Evolutionary conservation across 2,329 filamentous ascomycete species (phyloP).

Genomic region (Westerdykella sp.): DNA sequence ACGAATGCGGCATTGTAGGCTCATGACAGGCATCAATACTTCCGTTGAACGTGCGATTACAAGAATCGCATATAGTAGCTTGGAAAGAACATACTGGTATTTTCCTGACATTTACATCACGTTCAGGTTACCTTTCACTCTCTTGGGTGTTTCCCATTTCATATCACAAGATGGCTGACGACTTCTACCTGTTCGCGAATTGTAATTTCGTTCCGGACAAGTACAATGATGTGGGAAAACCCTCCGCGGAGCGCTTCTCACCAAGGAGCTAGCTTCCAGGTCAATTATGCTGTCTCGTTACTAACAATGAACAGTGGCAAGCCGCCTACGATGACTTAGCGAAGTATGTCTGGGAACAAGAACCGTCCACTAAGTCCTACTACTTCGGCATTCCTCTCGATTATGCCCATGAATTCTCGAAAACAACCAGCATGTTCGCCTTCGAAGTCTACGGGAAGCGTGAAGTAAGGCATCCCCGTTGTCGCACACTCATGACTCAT

Average conservation of each 20-base stretch:
- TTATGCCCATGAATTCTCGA: constrained; percentile 25
- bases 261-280: too few relatives aligned
- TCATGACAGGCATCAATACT: too few relatives aligned
- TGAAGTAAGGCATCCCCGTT: constrained; percentile 6
- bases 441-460: constrained; percentile 32
- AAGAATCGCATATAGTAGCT: too few relatives aligned
- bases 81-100: too few relatives aligned
- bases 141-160: too few relatives aligned
- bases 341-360: constrained; percentile 29
- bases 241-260: neutral
- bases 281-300: neutral
- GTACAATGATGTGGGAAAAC: constrained; percentile 26
- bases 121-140: too few relatives aligned
- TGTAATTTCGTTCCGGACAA: constrained; percentile 35
- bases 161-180: constrained; percentile 2
- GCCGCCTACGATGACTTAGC: constrained; percentile 37
- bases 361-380: constrained; percentile 38
- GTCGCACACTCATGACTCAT: neutral
- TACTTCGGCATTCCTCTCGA: constrained; percentile 41
- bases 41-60: too few relatives aligned
- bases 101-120: too few relatives aligned
- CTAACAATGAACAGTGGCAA: constrained; percentile 33
- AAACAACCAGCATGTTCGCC: constrained; percentile 32
- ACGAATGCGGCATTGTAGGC: too few relatives aligned
- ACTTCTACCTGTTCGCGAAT: constrained; percentile 29